A percentile compares a stretch with the other conserved stretches of the same genome.
phyloP scores from a whole-genome alignment of 352 stramenopile genomes.

The Phytophthora sp. region DNA sequence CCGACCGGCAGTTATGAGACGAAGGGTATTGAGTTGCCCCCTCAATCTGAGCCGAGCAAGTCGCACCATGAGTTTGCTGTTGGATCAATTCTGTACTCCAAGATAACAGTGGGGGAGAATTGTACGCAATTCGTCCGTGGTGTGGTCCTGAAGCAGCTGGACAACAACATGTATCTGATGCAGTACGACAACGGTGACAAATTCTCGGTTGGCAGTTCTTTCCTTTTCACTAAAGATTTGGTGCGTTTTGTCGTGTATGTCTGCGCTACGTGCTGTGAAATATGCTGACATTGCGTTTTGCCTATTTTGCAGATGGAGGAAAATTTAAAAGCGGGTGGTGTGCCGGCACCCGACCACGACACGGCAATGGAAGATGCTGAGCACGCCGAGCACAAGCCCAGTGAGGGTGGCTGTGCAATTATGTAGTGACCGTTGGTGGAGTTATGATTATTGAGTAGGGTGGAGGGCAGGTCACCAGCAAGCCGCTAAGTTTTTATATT shows the following conservation, averaged over 20 bases:
- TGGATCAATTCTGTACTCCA: constrained; percentile 46
- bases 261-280: neutral
- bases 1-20: neutral
- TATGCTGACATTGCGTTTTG: constrained; percentile 14
- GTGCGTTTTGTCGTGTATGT: too few species aligned
- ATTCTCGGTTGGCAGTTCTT: constrained; percentile 45
- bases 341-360: constrained; percentile 12
- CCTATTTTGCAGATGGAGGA: constrained; percentile 44
- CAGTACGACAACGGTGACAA: constrained; percentile 68
- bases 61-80: constrained; percentile 39
- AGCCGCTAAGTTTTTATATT: constrained; percentile 5
- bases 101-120: constrained; percentile 43
- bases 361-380: constrained; percentile 30
- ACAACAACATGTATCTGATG: constrained; percentile 50
- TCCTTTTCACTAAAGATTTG: constrained; percentile 55
- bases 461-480: neutral
- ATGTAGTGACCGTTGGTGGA: constrained; percentile 25
- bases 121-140: constrained; percentile 53
- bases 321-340: constrained; percentile 23
- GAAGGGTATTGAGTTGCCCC: constrained; percentile 5
- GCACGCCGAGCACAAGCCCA: constrained; percentile 6
- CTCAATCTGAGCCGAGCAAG: neutral
- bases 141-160: constrained; percentile 43
- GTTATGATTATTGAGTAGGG: constrained; percentile 27
- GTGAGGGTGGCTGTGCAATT: constrained; percentile 21